These are phyloP conservation scores for Orbilia brochopaga DNA, from an alignment of 2,329 filamentous ascomycete genomes.

Conservation along the genomic window DNA sequence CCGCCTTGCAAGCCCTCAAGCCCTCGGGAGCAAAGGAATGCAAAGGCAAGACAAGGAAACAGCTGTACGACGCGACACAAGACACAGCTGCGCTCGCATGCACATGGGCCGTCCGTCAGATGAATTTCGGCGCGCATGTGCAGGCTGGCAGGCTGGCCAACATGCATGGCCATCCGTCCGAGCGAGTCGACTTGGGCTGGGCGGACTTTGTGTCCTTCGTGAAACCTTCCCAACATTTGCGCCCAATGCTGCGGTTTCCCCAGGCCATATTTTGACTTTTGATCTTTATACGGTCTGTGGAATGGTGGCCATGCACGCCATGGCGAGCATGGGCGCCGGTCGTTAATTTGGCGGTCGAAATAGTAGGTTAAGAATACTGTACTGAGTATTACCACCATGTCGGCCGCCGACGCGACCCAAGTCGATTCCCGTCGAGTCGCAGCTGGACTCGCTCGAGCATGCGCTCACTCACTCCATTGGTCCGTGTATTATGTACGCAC, in stretches of 20 bases:
- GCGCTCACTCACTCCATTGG: not conserved
- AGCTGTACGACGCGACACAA: slow-evolving; percentile 46
- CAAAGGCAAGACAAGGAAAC: not conserved
- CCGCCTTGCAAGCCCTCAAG: not conserved
- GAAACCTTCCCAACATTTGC: slow-evolving; percentile 28
- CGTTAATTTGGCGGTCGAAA: slow-evolving; percentile 13
- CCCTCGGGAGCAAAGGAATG: not conserved
- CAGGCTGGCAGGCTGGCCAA: too few relatives aligned
- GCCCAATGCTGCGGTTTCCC: slow-evolving; percentile 33
- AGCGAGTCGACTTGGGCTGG: slow-evolving; percentile 34
- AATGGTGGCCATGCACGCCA: too few relatives aligned
- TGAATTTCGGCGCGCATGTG: not conserved
- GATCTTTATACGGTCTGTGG: too few relatives aligned
- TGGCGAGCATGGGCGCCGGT: slow-evolving; percentile 20
- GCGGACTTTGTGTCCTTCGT: slow-evolving; percentile 37
- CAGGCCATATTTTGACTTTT: not conserved
- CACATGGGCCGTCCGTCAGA: slow-evolving; percentile 38
- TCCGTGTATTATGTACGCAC: not conserved
- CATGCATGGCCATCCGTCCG: slow-evolving; percentile 15
- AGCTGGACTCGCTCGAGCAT: too few relatives aligned
- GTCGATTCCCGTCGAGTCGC: not conserved
- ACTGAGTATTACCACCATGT: too few relatives aligned
- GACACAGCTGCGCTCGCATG: slow-evolving; percentile 3
- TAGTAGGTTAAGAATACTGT: too few relatives aligned
- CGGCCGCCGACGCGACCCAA: slow-evolving; percentile 1